Evolutionary conservation across 208 protist genomes (phyloP), one percentile per base, ranked within the genome.

Genomic region (Wallacemonas rigidus): DNA sequence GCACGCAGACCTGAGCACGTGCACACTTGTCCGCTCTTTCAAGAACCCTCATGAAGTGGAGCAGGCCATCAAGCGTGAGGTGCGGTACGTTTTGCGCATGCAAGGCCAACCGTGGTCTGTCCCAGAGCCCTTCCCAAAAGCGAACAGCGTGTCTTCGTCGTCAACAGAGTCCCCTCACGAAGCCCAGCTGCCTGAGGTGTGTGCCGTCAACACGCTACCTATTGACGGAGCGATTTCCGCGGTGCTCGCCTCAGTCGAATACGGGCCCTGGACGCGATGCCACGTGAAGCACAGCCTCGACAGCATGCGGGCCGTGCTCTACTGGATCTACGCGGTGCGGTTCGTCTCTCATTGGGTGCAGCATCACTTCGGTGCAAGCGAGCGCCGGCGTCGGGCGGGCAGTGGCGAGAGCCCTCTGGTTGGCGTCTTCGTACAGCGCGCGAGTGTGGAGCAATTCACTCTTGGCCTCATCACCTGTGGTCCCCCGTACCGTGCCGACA

Each of bases 391-490:
- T n/a, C 17, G 50, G 43, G 15, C 45, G 1, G 36, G 57, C 35
- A 62, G 61, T 38, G 48, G 72, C 3, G 51, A 50, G 7, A 43
- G 17, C 12, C 26, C 68, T 2, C 73, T 84, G 51, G 56, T 64
- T 14, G 88, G 88, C 26, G 81, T 85, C 5, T 93, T 85, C 57
- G 67, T 87, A 12, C 75, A 74, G 12, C 82, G 81, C 51, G 53
- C 40, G 3, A 36, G 14, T 39, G 26, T 39, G 36, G 56, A 7
- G 17, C 43, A 41, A 2, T 93, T 80, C 58, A 74, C 76, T 2
- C 43, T 93, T 14, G 84, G 80, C 15, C 58, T 93, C 48, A 77
- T 94, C 47, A 88, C 86, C 9, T 38, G 70, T 39, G 68, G 77
- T 41, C 53, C 44, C 1, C 47, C 36, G 7, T 54, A 63, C n/a